Percentiles rank a stretch among this genome's conserved stretches.
Evolutionary conservation across 2,329 filamentous ascomycete species (phyloP).

Genomic region (Pseudocercospora vitis): DNA sequence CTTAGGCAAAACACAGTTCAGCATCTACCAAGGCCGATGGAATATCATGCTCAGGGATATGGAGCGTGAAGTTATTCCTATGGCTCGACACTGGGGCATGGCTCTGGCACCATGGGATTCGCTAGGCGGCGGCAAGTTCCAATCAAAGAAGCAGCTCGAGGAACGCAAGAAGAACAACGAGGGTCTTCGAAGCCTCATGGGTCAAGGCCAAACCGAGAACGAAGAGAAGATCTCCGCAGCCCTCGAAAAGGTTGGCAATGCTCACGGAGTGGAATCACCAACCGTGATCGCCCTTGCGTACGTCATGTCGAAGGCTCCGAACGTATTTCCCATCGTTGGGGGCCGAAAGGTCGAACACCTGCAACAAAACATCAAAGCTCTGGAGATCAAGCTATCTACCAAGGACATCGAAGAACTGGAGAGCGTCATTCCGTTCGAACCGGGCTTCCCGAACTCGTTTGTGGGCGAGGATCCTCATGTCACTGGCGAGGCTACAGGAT

Average conservation of each 20-base stretch:
- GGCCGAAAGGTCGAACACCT: slow-evolving; percentile 69
- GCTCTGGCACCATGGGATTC: slow-evolving; percentile 58
- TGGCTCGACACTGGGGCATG: slow-evolving; percentile 46
- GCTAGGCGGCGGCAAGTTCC: slow-evolving; percentile 43
- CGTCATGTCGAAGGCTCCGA: slow-evolving; percentile 63
- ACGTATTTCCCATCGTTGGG: slow-evolving; percentile 63
- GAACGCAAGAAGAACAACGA: slow-evolving; percentile 43
- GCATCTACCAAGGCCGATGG: slow-evolving; percentile 43
- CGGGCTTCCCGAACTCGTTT: slow-evolving; percentile 67
- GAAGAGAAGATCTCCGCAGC: slow-evolving; percentile 56
- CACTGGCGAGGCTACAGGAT: slow-evolving; percentile 27
- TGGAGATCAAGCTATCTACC: slow-evolving; percentile 59
- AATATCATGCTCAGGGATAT: slow-evolving; percentile 44
- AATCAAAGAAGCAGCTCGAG: slow-evolving; percentile 47
- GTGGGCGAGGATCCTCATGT: slow-evolving; percentile 42
- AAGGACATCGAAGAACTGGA: slow-evolving; percentile 69
- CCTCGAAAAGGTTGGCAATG: slow-evolving; percentile 60
- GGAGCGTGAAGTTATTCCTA: slow-evolving; percentile 50
- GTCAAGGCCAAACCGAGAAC: slow-evolving; percentile 42
- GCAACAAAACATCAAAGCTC: slow-evolving; percentile 66
- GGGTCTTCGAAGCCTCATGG: slow-evolving; percentile 34
- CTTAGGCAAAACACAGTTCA: slow-evolving; percentile 37
- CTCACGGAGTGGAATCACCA: slow-evolving; percentile 48
- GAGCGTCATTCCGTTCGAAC: slow-evolving; percentile 59
- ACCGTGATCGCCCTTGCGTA: slow-evolving; percentile 61